phyloP scores from a whole-genome alignment of 805 yeast genomes.

The Candida chauliodis region DNA sequence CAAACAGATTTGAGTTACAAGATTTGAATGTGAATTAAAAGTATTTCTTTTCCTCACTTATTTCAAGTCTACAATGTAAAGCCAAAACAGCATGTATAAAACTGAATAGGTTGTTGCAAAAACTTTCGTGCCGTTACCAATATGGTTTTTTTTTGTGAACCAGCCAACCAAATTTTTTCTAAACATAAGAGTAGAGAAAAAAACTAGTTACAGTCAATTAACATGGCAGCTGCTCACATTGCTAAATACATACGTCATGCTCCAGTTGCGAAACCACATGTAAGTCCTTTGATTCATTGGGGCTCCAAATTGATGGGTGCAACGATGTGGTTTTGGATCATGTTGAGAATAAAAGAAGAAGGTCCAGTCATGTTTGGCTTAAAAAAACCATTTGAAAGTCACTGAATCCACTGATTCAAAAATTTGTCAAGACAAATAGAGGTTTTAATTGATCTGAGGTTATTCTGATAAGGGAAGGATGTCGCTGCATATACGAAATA shows the following conservation, averaged over 20 bases:
- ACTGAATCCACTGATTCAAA: not conserved
- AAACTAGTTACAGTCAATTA: no score
- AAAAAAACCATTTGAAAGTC: slow-evolving; percentile 36
- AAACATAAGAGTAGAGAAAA: not conserved
- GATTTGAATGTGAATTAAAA: no score
- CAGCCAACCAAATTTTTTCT: slow-evolving; percentile 3
- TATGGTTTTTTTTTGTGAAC: no score
- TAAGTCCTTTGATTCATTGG: slow-evolving; percentile 52
- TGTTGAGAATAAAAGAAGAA: slow-evolving; percentile 76
- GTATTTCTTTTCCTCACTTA: no score
- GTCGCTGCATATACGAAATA: no score
- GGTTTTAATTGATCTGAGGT: no score
- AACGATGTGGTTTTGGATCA: slow-evolving; percentile 85
- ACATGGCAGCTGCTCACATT: slow-evolving; percentile 42
- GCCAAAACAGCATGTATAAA: no score
- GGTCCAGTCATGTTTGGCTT: slow-evolving; percentile 56
- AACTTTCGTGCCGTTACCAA: no score
- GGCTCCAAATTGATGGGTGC: slow-evolving; percentile 73
- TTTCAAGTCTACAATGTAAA: no score
- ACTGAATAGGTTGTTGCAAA: no score
- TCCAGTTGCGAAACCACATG: slow-evolving; percentile 63
- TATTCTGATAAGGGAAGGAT: no score
- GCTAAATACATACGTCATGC: slow-evolving; percentile 51
- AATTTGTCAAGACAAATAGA: not conserved
- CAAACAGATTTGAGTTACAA: no score